Base-by-base conservation (phyloP, 768 basidiomycete genomes). In the Mycena leptocephala region DNA sequence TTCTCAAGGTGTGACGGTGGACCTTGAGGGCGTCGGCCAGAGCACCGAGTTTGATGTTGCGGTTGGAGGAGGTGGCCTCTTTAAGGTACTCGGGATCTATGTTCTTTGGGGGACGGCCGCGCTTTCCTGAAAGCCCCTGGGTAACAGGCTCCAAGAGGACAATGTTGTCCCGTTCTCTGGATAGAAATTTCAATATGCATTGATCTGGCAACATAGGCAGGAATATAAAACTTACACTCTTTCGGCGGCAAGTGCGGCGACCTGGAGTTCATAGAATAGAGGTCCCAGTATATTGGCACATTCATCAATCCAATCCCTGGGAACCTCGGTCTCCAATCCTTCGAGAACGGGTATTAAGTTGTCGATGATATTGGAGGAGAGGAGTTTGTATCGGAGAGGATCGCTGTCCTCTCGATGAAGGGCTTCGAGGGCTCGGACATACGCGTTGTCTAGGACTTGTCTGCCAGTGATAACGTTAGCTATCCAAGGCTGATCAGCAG, bases 301-400 rank as follows among this genome's bases (percentile, higher is more conserved):
- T 5, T 62, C n/a, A 13, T 51, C 48, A 14, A 51, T 24, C 48
- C 48, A 51, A 86, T 85, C 46, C 11, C 46, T 14, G 9, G 59
- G 70, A 2, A 61, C 70, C n/a, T 62, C 43, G 1, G 5, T n/a
- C 39, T 69, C 55, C 58, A 71, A 10, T 2, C 43, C 43, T 35
- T 71, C 70, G 22, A 71, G 46, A 20, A 71, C 26, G 13, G 70
- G 70, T 3, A 71, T 32, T 2, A 70, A 14, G 35, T 70, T 61
- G 58, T 70, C 43, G 28, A 61, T 22, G 4, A 70, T 70, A 30
- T 71, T 71, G 4, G 70, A 71, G 2, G 70, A 61, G 0, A 71
- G 30, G n/a, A 71, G 41, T 32, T 53, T 48, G 59, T 61, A 63
- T 18, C 70, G 24, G 0, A 64, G 33, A 11, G 48, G 1, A 26